Base-by-base conservation (phyloP, 345 rosid genomes). In the Pseudoturritis turrita region DNA sequence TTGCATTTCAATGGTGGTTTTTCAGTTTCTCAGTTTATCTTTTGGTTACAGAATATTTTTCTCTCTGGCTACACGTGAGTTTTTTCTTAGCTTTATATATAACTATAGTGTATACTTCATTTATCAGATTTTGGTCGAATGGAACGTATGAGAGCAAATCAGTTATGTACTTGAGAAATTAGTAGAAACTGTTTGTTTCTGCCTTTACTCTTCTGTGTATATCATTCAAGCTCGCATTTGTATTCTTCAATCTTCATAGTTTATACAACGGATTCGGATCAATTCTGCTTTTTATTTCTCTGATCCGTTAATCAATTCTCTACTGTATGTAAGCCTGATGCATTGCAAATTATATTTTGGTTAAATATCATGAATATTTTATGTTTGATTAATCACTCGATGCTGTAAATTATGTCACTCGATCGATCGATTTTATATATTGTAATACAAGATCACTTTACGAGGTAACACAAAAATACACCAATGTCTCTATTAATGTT, bases 101-200 rank as follows among this genome's bases (percentile, higher is more conserved):
- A 61, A 74, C 21, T 43, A 70, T 63, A 70, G 75, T 29, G 54
- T 47, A 71, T 71, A 76, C 72, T 47, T 76, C 14, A 22, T 36
- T 61, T 61, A 68, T 56, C 52, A 61, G 64, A 68, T 68, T 75
- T 75, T 75, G 57, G 73, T 60, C 41, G 28, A 50, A 35, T 60
- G 63, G 62, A 41, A 67, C 63, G 28, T 51, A 52, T 53, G 65
- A 68, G 51, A 53, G 70, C 58, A 68, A 44, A 53, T 35, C 31
- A 55, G 56, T 62, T 35, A 68, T 60, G 47, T 67, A 51, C 56
- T 60, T 50, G 0, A 17, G 46, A 22, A 31, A 58, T 29, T 58
- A 47, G 68, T 40, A 66, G 62, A 65, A 37, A 65, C 49, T 73
- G 37, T 64, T 64, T 14, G 65, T 73, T 73, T 55, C 10, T 29